These are phyloP conservation scores for Ramaria sp. DNA, from an alignment of 768 basidiomycete species.

Conservation along the genomic window DNA sequence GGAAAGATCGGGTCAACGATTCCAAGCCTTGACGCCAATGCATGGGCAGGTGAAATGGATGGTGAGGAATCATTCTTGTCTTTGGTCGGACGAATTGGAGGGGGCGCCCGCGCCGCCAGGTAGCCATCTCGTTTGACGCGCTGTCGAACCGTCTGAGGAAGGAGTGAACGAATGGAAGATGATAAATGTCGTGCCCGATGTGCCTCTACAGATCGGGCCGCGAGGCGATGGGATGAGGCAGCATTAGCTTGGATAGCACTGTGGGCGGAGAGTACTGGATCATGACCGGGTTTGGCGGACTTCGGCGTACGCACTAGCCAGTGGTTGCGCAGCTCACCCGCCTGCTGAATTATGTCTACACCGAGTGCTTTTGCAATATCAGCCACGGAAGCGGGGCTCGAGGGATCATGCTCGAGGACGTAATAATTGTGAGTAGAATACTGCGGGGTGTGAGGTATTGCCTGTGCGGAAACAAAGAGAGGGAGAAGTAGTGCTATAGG, in stretches of 20 bases:
- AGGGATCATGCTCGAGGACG: constrained; percentile 55
- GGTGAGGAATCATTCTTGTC: constrained; percentile 22
- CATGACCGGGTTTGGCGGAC: constrained; percentile 11
- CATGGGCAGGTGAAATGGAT: constrained; percentile 25
- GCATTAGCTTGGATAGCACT: constrained; percentile 21
- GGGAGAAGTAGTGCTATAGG: not conserved
- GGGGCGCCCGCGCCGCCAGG: constrained; percentile 38
- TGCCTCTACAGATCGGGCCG: constrained; percentile 31
- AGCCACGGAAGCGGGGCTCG: constrained; percentile 39
- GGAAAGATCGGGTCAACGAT: constrained; percentile 77
- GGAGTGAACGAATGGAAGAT: constrained; percentile 48
- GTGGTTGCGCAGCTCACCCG: constrained; percentile 69
- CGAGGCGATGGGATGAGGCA: constrained; percentile 23
- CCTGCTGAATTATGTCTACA: constrained; percentile 80
- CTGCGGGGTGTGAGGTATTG: not conserved
- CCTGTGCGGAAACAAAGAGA: not conserved
- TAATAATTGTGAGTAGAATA: constrained; percentile 76
- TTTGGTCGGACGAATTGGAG: constrained; percentile 31
- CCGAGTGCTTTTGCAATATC: constrained; percentile 53
- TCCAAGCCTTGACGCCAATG: constrained; percentile 46
- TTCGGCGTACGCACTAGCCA: constrained; percentile 71
- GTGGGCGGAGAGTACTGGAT: constrained; percentile 23
- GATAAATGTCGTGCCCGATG: constrained; percentile 33
- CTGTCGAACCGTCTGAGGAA: constrained; percentile 53
- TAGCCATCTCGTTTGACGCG: constrained; percentile 45